Evolutionary conservation across 2,329 filamentous ascomycete genomes (phyloP), one percentile per base, ranked within the genome.

Genomic region (Fusarium aywerte): DNA sequence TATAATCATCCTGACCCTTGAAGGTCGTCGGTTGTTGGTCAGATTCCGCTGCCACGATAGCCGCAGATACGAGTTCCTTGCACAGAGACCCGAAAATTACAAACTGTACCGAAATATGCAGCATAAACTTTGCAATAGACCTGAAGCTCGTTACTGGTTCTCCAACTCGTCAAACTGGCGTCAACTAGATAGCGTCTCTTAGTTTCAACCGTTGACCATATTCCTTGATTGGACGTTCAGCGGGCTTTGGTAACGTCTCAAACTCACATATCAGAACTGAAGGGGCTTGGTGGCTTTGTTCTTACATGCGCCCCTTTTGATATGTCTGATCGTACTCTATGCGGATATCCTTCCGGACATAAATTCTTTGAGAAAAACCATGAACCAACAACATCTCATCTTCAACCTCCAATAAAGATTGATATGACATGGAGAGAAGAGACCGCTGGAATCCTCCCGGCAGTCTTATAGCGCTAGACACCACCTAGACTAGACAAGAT

Each of bases 391-490:
- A 32, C n/a, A 33, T 47, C 23, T 16, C 33, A 7, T 36, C 42
- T 50, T 20, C 29, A 12, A 33, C 58, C 49, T 16, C 21, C 11
- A 62, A 56, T 29, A 62, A 33, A 48, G 27, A 20, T 33, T 35
- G 33, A 42, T 35, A 25, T 23, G 42, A 35, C 42, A 40, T 21
- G 35, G 48, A 57, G 40, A 58, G 45, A 32, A 32, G 56, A 23
- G 23, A 42, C 25, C 13, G 29, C 51, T 56, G 48, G 33, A 59
- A 64, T 62, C 45, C 31, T 48, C 23, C 45, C 68, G 68, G 68
- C 70, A 71, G 66, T 73, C 66, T 66, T 51, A 39, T 53, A 60
- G 55, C 69, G 60, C 58, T 71, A 68, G 52, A 42, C 61, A 59
- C 13, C 23, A 38, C 62, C 58, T 50, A 49, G 57, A 47, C 44